Evolutionary conservation across 202 grass and related monocot genomes (phyloP).

Genomic region (Carex sylvatica): DNA sequence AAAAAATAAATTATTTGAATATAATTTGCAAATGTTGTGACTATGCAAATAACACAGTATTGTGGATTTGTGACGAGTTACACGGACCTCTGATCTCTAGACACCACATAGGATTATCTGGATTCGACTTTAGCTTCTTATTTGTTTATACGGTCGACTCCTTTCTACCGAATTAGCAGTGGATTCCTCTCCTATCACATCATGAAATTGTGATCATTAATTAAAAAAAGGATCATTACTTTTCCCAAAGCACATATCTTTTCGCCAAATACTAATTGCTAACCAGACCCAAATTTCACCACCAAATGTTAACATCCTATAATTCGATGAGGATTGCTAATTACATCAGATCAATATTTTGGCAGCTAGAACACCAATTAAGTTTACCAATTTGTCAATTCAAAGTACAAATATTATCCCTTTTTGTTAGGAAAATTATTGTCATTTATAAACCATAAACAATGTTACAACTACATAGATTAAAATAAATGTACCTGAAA

Average conservation of each 20-base stretch:
- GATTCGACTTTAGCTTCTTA: constrained; percentile 5
- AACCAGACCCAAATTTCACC: not conserved
- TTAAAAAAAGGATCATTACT: constrained; percentile 23
- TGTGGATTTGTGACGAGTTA: not conserved
- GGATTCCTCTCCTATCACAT: constrained; percentile 28
- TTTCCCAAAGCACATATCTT: constrained; percentile 25
- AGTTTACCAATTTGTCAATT: not conserved
- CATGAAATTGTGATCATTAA: constrained; percentile 30
- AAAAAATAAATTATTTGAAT: too few relatives aligned
- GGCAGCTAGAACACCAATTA: not conserved
- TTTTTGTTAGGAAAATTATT: not conserved
- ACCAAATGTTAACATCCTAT: not conserved
- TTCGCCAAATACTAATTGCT: constrained; percentile 11
- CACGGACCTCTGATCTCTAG: not conserved
- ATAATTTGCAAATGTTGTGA: too few relatives aligned
- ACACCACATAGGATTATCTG: not conserved
- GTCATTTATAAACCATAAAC: not conserved
- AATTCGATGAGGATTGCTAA: not conserved
- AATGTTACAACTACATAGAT: not conserved
- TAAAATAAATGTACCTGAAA: not conserved
- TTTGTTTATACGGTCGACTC: constrained; percentile 10
- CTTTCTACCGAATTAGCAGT: constrained; percentile 25
- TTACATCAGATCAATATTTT: not conserved
- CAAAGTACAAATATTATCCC: not conserved
- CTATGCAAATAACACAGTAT: not conserved